Evolutionary conservation across 371 early-diverging fungal genomes (phyloP).

Genomic region (Synchytrium microbalum): DNA sequence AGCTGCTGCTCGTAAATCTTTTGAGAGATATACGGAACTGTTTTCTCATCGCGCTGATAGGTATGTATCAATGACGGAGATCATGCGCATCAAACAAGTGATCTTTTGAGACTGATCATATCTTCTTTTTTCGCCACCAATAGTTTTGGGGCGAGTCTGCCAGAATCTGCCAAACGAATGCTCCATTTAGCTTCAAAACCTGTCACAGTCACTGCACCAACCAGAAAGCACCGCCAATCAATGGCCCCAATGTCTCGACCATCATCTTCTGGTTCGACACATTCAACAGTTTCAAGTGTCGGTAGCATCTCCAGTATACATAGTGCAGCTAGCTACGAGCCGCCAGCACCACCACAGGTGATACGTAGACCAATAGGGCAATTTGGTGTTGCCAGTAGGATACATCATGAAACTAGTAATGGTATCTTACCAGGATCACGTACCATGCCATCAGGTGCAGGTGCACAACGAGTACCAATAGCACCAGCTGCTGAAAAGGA

Average conservation of each 20-base stretch:
- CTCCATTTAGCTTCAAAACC: not conserved
- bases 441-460: not conserved
- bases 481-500: not conserved
- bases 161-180: not conserved
- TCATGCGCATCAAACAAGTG: not conserved
- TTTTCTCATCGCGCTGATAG: constrained; percentile 23
- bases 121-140: not conserved
- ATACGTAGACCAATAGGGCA: not conserved
- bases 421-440: not conserved
- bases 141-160: not conserved
- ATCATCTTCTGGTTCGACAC: no score
- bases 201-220: no score
- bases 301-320: not conserved
- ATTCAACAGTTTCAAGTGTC: not conserved
- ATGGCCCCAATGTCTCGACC: no score
- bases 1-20: constrained; percentile 16
- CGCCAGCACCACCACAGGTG: not conserved
- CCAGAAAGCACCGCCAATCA: no score
- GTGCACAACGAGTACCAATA: not conserved
- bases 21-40: constrained; percentile 19
- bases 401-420: not conserved
- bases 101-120: not conserved
- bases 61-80: constrained; percentile 7
- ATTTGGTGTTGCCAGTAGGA: not conserved
- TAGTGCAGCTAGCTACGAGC: not conserved